Evolutionary conservation across 139 green algal species (phyloP).

Genomic region (Coelastrella sp.): DNA sequence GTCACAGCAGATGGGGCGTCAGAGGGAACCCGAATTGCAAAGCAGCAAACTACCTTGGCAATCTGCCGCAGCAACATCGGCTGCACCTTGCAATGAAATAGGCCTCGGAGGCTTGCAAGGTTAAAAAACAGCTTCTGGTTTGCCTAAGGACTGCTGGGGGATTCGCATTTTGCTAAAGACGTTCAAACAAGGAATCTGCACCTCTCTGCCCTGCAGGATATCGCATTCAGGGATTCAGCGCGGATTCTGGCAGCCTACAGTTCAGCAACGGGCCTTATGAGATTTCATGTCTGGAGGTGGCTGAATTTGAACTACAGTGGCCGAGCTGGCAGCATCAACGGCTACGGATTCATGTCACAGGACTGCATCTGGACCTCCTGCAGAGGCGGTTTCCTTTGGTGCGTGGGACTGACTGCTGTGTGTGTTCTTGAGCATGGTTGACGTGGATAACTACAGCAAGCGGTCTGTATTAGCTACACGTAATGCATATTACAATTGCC

Average conservation of each 20-base stretch:
- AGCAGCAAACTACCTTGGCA: too few species aligned
- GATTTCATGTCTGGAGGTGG: constrained; percentile 6
- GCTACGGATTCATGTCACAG: constrained; percentile 1
- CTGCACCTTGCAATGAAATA: too few species aligned
- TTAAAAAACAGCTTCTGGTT: too few species aligned
- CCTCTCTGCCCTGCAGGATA: constrained; percentile 6
- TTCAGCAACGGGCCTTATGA: background rate
- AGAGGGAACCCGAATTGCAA: too few species aligned
- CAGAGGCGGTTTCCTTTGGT: constrained; percentile 33
- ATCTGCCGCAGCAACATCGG: too few species aligned
- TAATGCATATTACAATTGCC: too few species aligned
- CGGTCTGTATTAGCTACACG: too few species aligned
- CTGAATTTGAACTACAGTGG: constrained; percentile 9
- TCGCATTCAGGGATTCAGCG: background rate
- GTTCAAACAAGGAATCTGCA: background rate
- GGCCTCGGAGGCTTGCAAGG: too few species aligned
- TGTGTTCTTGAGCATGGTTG: background rate
- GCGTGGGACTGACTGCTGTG: background rate
- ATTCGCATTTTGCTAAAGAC: too few species aligned
- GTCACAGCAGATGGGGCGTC: too few species aligned
- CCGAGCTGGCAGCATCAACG: background rate
- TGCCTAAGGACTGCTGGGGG: too few species aligned
- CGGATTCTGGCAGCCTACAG: constrained; percentile 6
- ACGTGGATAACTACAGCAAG: too few species aligned
- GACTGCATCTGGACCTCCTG: constrained; percentile 15